phyloP scores from a whole-genome alignment of 2,329 filamentous ascomycete species.

The Penicillium glabrum region DNA sequence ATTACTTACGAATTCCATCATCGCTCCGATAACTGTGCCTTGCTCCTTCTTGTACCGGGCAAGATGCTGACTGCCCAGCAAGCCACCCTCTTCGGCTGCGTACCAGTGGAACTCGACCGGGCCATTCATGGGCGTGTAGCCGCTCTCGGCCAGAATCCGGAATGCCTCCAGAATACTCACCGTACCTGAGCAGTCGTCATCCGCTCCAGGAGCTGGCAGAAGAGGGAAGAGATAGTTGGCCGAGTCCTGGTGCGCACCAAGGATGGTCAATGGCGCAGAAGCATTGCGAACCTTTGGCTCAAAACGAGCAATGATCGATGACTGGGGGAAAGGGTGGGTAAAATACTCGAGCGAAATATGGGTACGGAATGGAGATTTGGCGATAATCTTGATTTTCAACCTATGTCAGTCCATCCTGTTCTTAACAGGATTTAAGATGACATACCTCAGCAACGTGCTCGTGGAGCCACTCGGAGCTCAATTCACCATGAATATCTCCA shows the following conservation, averaged over 20 bases:
- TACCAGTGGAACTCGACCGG: slow-evolving; percentile 16
- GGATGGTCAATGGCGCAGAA: slow-evolving; percentile 7
- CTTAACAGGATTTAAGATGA: neutral
- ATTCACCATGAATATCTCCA: slow-evolving; percentile 4
- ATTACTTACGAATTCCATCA: slow-evolving; percentile 12
- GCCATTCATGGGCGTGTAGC: slow-evolving; percentile 5
- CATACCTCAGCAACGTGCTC: slow-evolving; percentile 9
- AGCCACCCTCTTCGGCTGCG: slow-evolving; percentile 10
- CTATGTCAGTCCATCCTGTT: neutral
- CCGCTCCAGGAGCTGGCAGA: slow-evolving; percentile 9
- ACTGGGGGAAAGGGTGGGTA: slow-evolving; percentile 10
- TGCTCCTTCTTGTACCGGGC: slow-evolving; percentile 11
- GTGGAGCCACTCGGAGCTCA: slow-evolving; percentile 11
- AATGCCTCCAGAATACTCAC: slow-evolving; percentile 13
- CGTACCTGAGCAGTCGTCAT: slow-evolving; percentile 11
- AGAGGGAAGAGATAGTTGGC: slow-evolving; percentile 15
- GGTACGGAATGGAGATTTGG: slow-evolving; percentile 6
- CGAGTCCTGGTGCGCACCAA: slow-evolving; percentile 11
- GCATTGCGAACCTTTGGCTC: slow-evolving; percentile 13
- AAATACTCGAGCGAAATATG: slow-evolving; percentile 14
- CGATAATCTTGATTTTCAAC: slow-evolving; percentile 3
- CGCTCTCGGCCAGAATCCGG: slow-evolving; percentile 8
- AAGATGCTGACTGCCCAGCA: slow-evolving; percentile 9
- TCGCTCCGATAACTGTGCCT: slow-evolving; percentile 5
- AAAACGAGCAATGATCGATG: slow-evolving; percentile 11